phyloP scores from a whole-genome alignment of 352 stramenopile genomes.

The Phytophthora crassamura region DNA sequence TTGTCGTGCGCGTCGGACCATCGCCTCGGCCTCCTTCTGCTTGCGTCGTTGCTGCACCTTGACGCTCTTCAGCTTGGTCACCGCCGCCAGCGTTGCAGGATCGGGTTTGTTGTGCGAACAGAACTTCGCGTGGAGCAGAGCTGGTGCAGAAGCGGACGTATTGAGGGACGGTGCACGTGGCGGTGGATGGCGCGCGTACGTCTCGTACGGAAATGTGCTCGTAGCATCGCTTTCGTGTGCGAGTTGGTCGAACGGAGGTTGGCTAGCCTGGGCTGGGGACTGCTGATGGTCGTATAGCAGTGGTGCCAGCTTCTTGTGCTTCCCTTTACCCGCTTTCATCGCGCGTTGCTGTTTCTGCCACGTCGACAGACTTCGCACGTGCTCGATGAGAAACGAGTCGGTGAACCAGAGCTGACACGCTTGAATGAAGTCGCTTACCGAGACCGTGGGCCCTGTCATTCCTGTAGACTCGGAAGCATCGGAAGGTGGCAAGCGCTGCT shows the following conservation, averaged over 20 bases:
- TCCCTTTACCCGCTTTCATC: slow-evolving; percentile 22
- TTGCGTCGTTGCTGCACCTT: slow-evolving; percentile 34
- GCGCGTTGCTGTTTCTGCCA: slow-evolving; percentile 36
- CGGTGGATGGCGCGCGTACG: slow-evolving; percentile 40
- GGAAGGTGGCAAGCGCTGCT: slow-evolving; percentile 50
- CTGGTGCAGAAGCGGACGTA: slow-evolving; percentile 32
- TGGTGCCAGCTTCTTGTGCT: slow-evolving; percentile 22
- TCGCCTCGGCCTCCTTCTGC: slow-evolving; percentile 36
- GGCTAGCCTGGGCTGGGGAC: slow-evolving; percentile 16
- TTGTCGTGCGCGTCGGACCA: slow-evolving; percentile 39
- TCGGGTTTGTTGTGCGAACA: slow-evolving; percentile 34
- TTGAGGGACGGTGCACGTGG: slow-evolving; percentile 20
- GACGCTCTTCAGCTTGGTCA: slow-evolving; percentile 47
- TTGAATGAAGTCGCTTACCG: slow-evolving; percentile 53
- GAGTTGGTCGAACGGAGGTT: slow-evolving; percentile 56
- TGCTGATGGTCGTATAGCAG: slow-evolving; percentile 21
- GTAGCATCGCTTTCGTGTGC: slow-evolving; percentile 46
- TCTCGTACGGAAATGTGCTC: slow-evolving; percentile 55
- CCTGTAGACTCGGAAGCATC: slow-evolving; percentile 3
- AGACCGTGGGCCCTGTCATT: slow-evolving; percentile 22
- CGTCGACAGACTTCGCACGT: slow-evolving; percentile 27
- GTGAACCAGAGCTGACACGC: slow-evolving; percentile 62
- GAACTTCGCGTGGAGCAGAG: slow-evolving; percentile 31
- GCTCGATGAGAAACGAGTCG: slow-evolving; percentile 51
- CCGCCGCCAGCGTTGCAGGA: slow-evolving; percentile 16